These are phyloP conservation scores for Phaeosphaeria sp. DNA, from an alignment of 2,329 filamentous ascomycete species.

Conservation along the genomic window DNA sequence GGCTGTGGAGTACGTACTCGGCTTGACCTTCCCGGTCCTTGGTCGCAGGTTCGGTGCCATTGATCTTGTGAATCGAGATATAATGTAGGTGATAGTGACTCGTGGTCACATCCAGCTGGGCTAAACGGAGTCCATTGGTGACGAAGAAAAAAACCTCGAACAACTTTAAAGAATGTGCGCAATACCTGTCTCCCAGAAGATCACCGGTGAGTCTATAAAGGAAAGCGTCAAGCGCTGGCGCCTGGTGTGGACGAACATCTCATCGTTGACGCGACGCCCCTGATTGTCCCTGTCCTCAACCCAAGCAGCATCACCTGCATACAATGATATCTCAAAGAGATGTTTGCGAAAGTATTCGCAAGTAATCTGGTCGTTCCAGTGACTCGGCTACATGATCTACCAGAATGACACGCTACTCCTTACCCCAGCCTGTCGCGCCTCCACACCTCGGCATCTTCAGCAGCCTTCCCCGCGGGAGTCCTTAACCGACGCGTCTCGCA, in stretches of 20 bases:
- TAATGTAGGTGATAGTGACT: too few relatives aligned
- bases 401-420: neutral
- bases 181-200: neutral
- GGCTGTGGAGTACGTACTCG: neutral
- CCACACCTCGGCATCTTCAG: slow-evolving; percentile 34
- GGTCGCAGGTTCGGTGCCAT: neutral
- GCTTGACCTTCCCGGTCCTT: neutral
- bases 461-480: slow-evolving; percentile 37
- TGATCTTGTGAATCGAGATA: neutral
- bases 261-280: neutral
- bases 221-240: neutral
- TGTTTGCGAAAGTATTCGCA: neutral
- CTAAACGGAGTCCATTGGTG: too few relatives aligned
- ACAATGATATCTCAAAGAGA: neutral
- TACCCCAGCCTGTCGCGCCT: neutral
- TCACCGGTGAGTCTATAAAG: neutral
- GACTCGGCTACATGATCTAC: neutral
- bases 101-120: too few relatives aligned
- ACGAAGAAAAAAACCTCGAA: too few relatives aligned
- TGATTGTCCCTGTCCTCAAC: neutral
- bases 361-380: neutral
- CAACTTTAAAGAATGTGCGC: too few relatives aligned
- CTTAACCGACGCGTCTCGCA: slow-evolving; percentile 33
- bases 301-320: neutral
- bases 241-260: neutral